These are phyloP conservation scores for Fusarium denticulatum DNA, from an alignment of 2,329 filamentous ascomycete species.

Conservation along the genomic window DNA sequence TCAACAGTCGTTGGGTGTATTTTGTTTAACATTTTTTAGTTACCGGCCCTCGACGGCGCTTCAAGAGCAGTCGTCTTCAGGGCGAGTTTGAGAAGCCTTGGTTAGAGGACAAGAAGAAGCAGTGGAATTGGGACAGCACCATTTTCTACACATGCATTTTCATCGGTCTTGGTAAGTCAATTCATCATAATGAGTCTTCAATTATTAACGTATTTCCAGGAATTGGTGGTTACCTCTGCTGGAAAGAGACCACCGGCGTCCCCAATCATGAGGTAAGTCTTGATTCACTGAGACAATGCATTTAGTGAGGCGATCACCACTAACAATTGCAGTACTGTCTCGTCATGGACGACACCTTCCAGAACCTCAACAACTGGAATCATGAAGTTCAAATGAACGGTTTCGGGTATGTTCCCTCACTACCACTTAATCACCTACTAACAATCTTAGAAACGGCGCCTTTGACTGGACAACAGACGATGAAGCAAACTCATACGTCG, in stretches of 20 bases:
- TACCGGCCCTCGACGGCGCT: constrained; percentile 45
- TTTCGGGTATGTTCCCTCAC: constrained; percentile 47
- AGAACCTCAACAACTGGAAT: constrained; percentile 55
- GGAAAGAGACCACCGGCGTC: constrained; percentile 24
- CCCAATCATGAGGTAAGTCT: constrained; percentile 33
- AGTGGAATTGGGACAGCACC: constrained; percentile 43
- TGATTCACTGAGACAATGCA: neutral
- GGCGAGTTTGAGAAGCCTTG: constrained; percentile 44
- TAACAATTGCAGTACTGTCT: constrained; percentile 37
- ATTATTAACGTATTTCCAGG: neutral
- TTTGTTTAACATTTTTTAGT: neutral
- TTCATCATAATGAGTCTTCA: accelerated
- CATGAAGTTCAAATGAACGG: constrained; percentile 55
- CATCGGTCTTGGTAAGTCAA: constrained; percentile 32
- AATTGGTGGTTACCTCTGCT: constrained; percentile 35
- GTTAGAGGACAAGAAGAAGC: constrained; percentile 33
- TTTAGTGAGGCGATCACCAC: neutral
- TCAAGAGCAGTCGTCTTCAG: constrained; percentile 39
- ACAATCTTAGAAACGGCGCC: constrained; percentile 45
- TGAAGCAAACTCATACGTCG: constrained; percentile 56
- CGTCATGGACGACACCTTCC: constrained; percentile 39
- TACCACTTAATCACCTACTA: neutral
- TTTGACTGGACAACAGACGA: constrained; percentile 65
- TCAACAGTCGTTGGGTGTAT: accelerated
- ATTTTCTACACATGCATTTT: constrained; percentile 40